A percentile compares a stretch with the other conserved stretches of the same genome.
phyloP scores from a whole-genome alignment of 2,329 filamentous ascomycete species.

The Trichoderma endophyticum region DNA sequence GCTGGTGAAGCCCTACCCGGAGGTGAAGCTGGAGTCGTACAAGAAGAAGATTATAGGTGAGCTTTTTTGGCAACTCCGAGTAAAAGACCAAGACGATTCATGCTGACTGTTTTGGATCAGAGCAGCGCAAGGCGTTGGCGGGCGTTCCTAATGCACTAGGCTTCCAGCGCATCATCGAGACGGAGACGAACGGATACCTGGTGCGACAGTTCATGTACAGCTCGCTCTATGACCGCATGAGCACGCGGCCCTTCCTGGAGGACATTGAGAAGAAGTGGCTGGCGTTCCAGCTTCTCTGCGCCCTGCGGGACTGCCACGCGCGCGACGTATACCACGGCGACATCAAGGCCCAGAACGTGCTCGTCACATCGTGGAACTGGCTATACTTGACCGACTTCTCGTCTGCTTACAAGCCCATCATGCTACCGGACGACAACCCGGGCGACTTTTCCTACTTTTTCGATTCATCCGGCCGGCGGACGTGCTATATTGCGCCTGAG shows the following conservation, averaged over 20 bases:
- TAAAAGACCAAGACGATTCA: neutral
- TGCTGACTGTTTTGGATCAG: constrained; percentile 39
- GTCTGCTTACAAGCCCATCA: constrained; percentile 89
- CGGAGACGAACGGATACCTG: constrained; percentile 84
- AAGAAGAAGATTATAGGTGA: constrained; percentile 71
- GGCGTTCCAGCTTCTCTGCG: constrained; percentile 90
- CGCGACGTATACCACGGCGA: constrained; percentile 92
- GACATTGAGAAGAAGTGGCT: constrained; percentile 99
- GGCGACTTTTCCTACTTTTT: constrained; percentile 98
- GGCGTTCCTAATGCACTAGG: constrained; percentile 87
- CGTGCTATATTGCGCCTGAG: constrained; percentile 93
- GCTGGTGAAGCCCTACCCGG: constrained; percentile 85
- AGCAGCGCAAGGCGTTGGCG: constrained; percentile 73
- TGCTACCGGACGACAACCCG: constrained; percentile 92
- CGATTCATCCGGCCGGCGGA: constrained; percentile 84
- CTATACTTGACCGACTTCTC: constrained; percentile 97
- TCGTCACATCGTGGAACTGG: constrained; percentile 99
- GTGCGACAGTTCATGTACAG: constrained; percentile 95
- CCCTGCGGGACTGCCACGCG: constrained; percentile 85
- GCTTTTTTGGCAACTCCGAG: constrained; percentile 27
- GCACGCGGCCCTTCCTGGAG: constrained; percentile 92
- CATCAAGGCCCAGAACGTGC: constrained; percentile 95
- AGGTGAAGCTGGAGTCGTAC: constrained; percentile 76
- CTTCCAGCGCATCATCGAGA: constrained; percentile 90
- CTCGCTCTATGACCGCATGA: constrained; percentile 94